A percentile compares a stretch with the other conserved stretches of the same genome.
These are phyloP conservation scores for Globisporangium nodosum DNA, from an alignment of 352 stramenopile genomes.

Conservation along the genomic window DNA sequence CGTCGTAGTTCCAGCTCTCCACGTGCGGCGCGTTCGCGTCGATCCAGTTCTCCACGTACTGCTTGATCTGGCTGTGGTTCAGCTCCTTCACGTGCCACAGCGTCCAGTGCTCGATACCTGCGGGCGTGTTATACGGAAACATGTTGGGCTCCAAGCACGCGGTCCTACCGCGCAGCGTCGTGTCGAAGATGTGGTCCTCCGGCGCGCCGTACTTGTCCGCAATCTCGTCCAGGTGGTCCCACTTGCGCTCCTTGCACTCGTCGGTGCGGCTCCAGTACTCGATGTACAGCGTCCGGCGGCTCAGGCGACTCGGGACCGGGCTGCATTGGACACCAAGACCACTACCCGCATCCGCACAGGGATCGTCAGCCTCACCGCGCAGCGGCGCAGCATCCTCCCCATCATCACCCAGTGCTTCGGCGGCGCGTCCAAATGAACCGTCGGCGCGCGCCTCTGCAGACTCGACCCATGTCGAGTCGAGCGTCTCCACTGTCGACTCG, in stretches of 20 bases:
- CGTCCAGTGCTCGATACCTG: slow-evolving; percentile 87
- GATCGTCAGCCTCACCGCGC: slow-evolving; percentile 16
- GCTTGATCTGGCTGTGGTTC: slow-evolving; percentile 75
- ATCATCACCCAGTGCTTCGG: slow-evolving; percentile 1
- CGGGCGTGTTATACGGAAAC: slow-evolving; percentile 86
- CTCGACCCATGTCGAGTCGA: background rate
- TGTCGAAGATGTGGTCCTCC: slow-evolving; percentile 82
- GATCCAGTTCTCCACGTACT: slow-evolving; percentile 88
- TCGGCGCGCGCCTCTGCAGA: background rate
- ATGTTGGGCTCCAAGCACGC: slow-evolving; percentile 85
- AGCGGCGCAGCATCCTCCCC: slow-evolving; percentile 13
- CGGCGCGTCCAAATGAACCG: background rate
- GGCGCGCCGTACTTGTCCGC: slow-evolving; percentile 61
- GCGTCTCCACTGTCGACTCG: background rate
- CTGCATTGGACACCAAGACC: slow-evolving; percentile 67
- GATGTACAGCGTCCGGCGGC: slow-evolving; percentile 78
- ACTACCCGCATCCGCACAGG: slow-evolving; percentile 20
- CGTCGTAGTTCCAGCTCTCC: slow-evolving; percentile 82
- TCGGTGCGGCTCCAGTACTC: slow-evolving; percentile 87
- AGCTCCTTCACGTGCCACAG: slow-evolving; percentile 79
- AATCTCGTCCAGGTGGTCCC: slow-evolving; percentile 84
- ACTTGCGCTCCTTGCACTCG: slow-evolving; percentile 87
- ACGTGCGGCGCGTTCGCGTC: slow-evolving; percentile 78
- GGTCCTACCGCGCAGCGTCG: slow-evolving; percentile 74
- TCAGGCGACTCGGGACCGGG: slow-evolving; percentile 20